Percentiles rank a stretch among this genome's conserved stretches.
Evolutionary conservation across 2,329 filamentous ascomycete genomes (phyloP).

Genomic region (Fonsecaea nubica): DNA sequence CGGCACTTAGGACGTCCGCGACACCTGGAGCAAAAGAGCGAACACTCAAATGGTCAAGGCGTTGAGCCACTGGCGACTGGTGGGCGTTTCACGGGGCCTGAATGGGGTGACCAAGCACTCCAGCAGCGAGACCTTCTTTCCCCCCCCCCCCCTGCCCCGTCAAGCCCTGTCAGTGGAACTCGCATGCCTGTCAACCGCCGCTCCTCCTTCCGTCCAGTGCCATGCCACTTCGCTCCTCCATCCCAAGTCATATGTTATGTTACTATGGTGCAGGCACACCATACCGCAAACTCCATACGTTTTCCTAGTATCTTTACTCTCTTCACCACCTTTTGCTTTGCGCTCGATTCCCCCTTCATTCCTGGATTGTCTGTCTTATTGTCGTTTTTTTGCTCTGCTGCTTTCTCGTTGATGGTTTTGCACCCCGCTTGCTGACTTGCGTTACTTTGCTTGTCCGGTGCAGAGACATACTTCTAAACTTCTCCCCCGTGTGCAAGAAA

Average conservation of each 20-base stretch:
- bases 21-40: conserved; percentile 32
- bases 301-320: conserved; percentile 15
- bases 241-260: conserved; percentile 17
- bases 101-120: conserved; percentile 29
- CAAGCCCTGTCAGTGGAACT: conserved; percentile 22
- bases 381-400: background rate
- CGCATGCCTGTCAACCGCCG: conserved; percentile 18
- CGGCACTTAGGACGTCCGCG: conserved; percentile 38
- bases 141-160: conserved; percentile 10
- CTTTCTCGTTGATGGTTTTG: conserved; percentile 25
- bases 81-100: conserved; percentile 34
- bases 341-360: conserved; percentile 16
- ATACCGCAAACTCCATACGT: conserved; percentile 20
- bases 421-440: conserved; percentile 26
- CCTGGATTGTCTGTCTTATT: conserved; percentile 16
- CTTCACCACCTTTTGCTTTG: conserved; percentile 18
- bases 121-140: conserved; percentile 1
- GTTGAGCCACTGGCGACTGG: conserved; percentile 26
- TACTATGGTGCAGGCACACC: conserved; percentile 25
- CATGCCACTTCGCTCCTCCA: conserved; percentile 24
- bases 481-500: background rate
- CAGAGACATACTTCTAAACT: conserved; percentile 2
- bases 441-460: conserved; percentile 23
- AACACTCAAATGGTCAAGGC: conserved; percentile 21
- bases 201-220: conserved; percentile 22